These are phyloP conservation scores for Aspergillus proliferans DNA, from an alignment of 2,329 filamentous ascomycete species.

Conservation along the genomic window DNA sequence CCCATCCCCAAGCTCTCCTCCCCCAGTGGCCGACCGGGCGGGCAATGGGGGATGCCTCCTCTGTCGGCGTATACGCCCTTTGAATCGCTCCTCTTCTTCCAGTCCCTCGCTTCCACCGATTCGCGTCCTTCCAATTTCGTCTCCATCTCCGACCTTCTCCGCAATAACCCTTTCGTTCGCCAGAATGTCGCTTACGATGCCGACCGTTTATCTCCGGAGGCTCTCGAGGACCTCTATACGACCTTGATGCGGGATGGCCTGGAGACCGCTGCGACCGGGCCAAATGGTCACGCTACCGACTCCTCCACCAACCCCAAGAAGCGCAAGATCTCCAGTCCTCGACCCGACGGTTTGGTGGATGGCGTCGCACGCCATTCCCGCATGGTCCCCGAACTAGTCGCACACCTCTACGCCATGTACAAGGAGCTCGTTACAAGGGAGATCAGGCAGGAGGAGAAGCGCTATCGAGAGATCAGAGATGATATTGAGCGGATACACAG, in stretches of 20 bases:
- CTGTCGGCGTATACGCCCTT: slow-evolving; percentile 69
- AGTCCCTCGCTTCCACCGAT: slow-evolving; percentile 65
- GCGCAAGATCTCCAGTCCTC: slow-evolving; percentile 64
- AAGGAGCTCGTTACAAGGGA: slow-evolving; percentile 61
- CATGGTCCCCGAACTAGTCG: slow-evolving; percentile 63
- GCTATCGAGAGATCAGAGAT: slow-evolving; percentile 56
- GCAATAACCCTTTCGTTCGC: slow-evolving; percentile 65
- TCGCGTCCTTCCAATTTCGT: slow-evolving; percentile 60
- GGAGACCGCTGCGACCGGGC: slow-evolving; percentile 32
- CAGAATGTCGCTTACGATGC: slow-evolving; percentile 66
- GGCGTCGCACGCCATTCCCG: slow-evolving; percentile 56
- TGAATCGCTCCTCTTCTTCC: slow-evolving; percentile 80
- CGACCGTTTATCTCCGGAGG: slow-evolving; percentile 66
- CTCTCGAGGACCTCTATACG: slow-evolving; percentile 72
- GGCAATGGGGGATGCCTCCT: slow-evolving; percentile 52
- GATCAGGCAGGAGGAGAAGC: slow-evolving; percentile 68
- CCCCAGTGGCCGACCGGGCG: slow-evolving; percentile 32
- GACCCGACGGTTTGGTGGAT: slow-evolving; percentile 60
- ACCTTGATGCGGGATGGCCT: slow-evolving; percentile 70
- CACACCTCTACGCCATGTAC: slow-evolving; percentile 70
- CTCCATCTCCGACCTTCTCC: slow-evolving; percentile 67
- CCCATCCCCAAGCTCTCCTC: slow-evolving; percentile 27
- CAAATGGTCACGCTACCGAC: slow-evolving; percentile 23
- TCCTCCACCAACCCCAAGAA: slow-evolving; percentile 54
- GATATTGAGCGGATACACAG: slow-evolving; percentile 66